phyloP scores from a whole-genome alignment of 352 stramenopile species.

The Phytophthora crassamura region DNA sequence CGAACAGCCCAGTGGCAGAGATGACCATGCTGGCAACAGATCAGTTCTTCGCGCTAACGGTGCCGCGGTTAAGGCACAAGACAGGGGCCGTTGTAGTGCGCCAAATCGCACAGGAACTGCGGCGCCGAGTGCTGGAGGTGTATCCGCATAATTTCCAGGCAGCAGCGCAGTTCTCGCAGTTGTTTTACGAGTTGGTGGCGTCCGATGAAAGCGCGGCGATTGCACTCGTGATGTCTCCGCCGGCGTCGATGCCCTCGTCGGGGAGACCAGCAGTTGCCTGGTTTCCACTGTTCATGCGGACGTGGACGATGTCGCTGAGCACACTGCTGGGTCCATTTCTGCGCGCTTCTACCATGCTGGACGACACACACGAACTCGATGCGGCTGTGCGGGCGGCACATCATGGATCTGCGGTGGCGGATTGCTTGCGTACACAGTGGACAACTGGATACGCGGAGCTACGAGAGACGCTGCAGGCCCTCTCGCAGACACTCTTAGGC shows the following conservation, averaged over 20 bases:
- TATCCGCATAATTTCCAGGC: slow-evolving; percentile 57
- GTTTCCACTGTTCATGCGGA: slow-evolving; percentile 53
- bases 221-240: slow-evolving; percentile 42
- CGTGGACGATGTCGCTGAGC: slow-evolving; percentile 58
- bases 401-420: slow-evolving; percentile 29
- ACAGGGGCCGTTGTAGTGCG: slow-evolving; percentile 30
- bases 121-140: slow-evolving; percentile 58
- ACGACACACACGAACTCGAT: slow-evolving; percentile 62
- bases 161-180: slow-evolving; percentile 40
- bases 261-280: slow-evolving; percentile 35
- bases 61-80: slow-evolving; percentile 34
- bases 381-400: slow-evolving; percentile 33
- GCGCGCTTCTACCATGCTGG: slow-evolving; percentile 68
- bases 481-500: slow-evolving; percentile 43
- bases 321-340: slow-evolving; percentile 74
- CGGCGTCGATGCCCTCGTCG: slow-evolving; percentile 19
- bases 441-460: slow-evolving; percentile 47
- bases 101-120: slow-evolving; percentile 54
- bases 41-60: slow-evolving; percentile 49
- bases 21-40: slow-evolving; percentile 25
- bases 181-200: slow-evolving; percentile 57
- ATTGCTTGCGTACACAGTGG: slow-evolving; percentile 58
- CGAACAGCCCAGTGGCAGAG: slow-evolving; percentile 6
- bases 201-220: slow-evolving; percentile 41
- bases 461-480: slow-evolving; percentile 38